A percentile compares a stretch with the other conserved stretches of the same genome.
Evolutionary conservation across 106 monocot genomes (phyloP).

Genomic region (Agapanthus africanus): DNA sequence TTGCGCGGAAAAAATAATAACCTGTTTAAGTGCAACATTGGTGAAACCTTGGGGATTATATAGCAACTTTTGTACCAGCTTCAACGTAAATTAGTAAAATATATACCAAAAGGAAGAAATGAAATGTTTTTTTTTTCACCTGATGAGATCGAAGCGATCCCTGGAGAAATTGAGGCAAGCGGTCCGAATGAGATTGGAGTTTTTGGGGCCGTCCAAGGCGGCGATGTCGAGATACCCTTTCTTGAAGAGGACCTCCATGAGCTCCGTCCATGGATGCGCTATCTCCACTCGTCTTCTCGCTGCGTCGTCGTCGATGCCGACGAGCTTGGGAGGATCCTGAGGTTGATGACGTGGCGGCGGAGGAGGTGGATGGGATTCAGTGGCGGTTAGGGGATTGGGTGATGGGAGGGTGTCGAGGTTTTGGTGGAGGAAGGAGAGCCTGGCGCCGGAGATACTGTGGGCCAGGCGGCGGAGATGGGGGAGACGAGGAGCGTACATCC

Average conservation of each 20-base stretch:
- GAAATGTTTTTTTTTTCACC: slow-evolving; percentile 19
- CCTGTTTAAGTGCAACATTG: too few species aligned
- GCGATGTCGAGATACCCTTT: slow-evolving; percentile 46
- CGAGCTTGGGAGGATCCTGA: too few species aligned
- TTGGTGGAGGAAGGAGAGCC: background rate
- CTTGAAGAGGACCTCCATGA: slow-evolving; percentile 53
- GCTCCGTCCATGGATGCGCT: slow-evolving; percentile 54
- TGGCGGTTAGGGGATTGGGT: background rate
- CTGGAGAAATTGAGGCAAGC: slow-evolving; percentile 54
- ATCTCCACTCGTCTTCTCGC: slow-evolving; percentile 21
- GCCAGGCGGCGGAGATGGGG: slow-evolving; percentile 9
- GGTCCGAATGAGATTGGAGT: slow-evolving; percentile 50
- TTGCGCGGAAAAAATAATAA: too few species aligned
- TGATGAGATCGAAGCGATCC: slow-evolving; percentile 44
- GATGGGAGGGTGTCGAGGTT: background rate
- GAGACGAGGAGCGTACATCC: too few species aligned
- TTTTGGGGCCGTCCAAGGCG: slow-evolving; percentile 30
- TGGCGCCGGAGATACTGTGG: background rate
- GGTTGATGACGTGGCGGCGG: background rate
- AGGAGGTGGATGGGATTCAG: background rate
- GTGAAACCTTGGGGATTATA: too few species aligned
- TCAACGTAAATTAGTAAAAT: too few species aligned
- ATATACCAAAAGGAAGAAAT: too few species aligned
- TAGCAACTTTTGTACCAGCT: too few species aligned
- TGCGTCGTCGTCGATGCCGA: too few species aligned